Evolutionary conservation across 805 yeast genomes (phyloP), one percentile per base, ranked within the genome.

Genomic region (Clavispora asparagi): DNA sequence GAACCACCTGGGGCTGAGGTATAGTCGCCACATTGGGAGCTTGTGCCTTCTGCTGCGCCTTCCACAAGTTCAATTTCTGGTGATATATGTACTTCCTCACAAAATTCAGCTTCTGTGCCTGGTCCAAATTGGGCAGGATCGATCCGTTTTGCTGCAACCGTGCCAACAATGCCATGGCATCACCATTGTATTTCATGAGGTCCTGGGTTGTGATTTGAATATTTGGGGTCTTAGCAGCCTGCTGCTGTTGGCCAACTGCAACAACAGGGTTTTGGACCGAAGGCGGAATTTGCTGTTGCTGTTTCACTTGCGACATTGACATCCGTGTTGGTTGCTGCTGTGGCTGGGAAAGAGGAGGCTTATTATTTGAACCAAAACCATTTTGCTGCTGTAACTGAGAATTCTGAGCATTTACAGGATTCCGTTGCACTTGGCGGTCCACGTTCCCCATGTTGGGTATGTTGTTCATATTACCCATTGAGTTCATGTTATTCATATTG

Each of bases 11-110:
- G 47, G 40, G 1, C 32, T 43, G 39, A 26, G 38, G 31, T 19
- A 43, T 51, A 55, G n/a, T 45, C 41, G 44, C 53, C 26, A 43
- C 49, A 54, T 23, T 45, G 44, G 45, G 50, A 13, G 29, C 48
- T 44, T 48, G 52, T 46, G 48, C 62, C 42, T 65, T 58, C 26
- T 48, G 54, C 49, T 65, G 70, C 42, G 59, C 62, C 39, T 59
- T 58, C 57, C 60, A 56, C 4, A 53, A 50, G 38, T 51, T 59
- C 10, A 59, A 48, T 43, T 71, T 71, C 50, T 71, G 74, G 50
- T 71, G 75, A 23, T 62, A 50, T 35, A 72, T 68, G 53, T 56
- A 72, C 50, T 66, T 68, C 28, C 67, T 55, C 27, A 72, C 64
- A 47, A 70, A 71, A 41, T 55, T 64, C 43, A 69, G 74, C 51